Percentiles rank a stretch among this genome's conserved stretches.
Conservation (phyloP, 1,284 basidiomycete genomes). For the Grifola frondosa region DNA sequence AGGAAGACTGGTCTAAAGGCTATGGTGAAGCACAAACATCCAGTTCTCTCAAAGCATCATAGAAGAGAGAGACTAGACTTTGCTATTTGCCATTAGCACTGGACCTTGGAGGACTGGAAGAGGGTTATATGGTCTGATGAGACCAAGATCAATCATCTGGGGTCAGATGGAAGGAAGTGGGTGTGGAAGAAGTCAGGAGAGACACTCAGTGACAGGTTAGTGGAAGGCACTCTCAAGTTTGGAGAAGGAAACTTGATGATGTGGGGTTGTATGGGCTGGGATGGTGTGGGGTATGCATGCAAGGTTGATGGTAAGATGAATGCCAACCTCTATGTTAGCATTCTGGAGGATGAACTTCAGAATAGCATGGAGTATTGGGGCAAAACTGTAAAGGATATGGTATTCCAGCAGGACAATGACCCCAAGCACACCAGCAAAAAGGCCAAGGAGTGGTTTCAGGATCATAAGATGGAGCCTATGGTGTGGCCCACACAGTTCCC, state of each 20-base stretch:
- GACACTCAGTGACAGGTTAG: slow-evolving; percentile 21
- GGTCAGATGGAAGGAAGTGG: slow-evolving; percentile 35
- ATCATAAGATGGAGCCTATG: too few relatives aligned
- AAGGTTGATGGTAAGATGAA: slow-evolving; percentile 31
- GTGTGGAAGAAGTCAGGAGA: slow-evolving; percentile 12
- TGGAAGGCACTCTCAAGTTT: slow-evolving; percentile 25
- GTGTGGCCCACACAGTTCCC: too few relatives aligned
- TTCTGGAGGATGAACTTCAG: slow-evolving; percentile 30
- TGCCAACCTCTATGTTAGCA: slow-evolving; percentile 29
- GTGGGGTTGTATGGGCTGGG: slow-evolving; percentile 34
- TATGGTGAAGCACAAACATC: slow-evolving; percentile 5
- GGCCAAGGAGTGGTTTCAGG: slow-evolving; percentile 15
- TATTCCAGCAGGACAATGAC: slow-evolving; percentile 37
- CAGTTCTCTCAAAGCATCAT: background rate
- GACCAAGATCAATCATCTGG: slow-evolving; percentile 31
- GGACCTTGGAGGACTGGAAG: slow-evolving; percentile 31
- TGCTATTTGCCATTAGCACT: slow-evolving; percentile 11
- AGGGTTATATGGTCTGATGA: slow-evolving; percentile 33
- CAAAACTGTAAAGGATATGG: slow-evolving; percentile 14
- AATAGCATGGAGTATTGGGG: slow-evolving; percentile 7
- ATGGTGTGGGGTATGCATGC: slow-evolving; percentile 25
- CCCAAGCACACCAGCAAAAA: slow-evolving; percentile 19
- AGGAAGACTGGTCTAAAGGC: slow-evolving; percentile 1
- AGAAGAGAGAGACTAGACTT: background rate
- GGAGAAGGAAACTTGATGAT: slow-evolving; percentile 35